Percentiles rank a stretch among this genome's conserved stretches.
Evolutionary conservation across 2,329 filamentous ascomycete species (phyloP).

Genomic region (Cryphonectria naterciae): DNA sequence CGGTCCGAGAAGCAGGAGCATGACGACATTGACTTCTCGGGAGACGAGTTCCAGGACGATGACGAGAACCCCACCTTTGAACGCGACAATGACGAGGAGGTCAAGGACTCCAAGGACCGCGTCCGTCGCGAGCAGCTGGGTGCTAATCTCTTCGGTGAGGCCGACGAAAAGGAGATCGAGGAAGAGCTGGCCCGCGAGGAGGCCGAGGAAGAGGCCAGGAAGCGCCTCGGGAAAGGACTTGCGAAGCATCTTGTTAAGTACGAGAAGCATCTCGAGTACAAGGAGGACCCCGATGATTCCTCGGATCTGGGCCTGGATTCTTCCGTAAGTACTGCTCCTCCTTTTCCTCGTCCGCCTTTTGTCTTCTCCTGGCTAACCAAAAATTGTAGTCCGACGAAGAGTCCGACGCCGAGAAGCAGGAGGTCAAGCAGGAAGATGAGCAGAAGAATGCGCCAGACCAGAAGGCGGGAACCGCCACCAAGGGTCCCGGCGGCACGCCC

Average conservation of each 20-base stretch:
- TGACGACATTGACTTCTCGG: conserved; percentile 68
- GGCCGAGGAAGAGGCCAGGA: conserved; percentile 70
- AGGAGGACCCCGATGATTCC: conserved; percentile 59
- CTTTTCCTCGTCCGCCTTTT: background rate
- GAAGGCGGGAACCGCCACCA: conserved; percentile 62
- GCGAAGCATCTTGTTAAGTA: conserved; percentile 82
- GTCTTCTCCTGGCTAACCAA: conserved; percentile 29
- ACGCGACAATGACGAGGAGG: conserved; percentile 78
- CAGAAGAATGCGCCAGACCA: conserved; percentile 48
- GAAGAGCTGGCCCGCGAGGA: conserved; percentile 72
- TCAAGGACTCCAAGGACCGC: conserved; percentile 71
- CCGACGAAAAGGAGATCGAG: conserved; percentile 72
- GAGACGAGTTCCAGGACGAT: conserved; percentile 83
- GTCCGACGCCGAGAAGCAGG: conserved; percentile 58
- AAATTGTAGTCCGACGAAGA: conserved; percentile 53
- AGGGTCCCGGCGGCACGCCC: conserved; percentile 65
- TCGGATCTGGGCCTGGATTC: conserved; percentile 42
- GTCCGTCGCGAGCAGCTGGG: conserved; percentile 82
- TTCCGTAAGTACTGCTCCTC: conserved; percentile 35
- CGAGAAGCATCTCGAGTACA: conserved; percentile 86
- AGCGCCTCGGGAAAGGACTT: conserved; percentile 74
- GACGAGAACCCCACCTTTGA: conserved; percentile 80
- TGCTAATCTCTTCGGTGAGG: conserved; percentile 79
- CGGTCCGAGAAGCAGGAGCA: conserved; percentile 71
- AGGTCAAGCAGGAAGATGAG: conserved; percentile 55